Conservation (phyloP, 139 green algal genomes). For the Coelastrella sp. region DNA sequence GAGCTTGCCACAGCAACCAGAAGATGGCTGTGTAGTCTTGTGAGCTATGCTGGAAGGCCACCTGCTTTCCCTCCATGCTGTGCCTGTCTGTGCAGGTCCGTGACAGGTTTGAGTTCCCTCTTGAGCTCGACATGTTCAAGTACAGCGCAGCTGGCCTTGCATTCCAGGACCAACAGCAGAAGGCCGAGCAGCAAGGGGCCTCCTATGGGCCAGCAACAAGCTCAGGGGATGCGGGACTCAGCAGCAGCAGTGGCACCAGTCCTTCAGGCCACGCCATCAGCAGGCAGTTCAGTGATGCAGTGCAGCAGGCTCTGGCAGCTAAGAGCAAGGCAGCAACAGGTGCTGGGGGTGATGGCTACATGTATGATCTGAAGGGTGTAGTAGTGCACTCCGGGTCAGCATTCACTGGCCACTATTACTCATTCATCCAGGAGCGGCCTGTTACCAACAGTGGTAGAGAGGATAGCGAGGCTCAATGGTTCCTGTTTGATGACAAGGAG, state of each 20-base stretch:
- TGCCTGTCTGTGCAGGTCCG: neutral
- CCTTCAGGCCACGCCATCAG: neutral
- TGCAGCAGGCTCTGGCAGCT: constrained; percentile 1
- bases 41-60: neutral
- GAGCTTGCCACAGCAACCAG: too few relatives aligned
- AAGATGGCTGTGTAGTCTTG: neutral
- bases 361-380: constrained; percentile 89
- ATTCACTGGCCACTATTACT: constrained; percentile 97
- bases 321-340: neutral
- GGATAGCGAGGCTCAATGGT: constrained; percentile 64
- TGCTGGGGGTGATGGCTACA: constrained; percentile 56
- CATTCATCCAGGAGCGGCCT: constrained; percentile 85
- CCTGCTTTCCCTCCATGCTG: neutral
- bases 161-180: constrained; percentile 48
- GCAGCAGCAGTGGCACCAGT: neutral
- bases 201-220: neutral
- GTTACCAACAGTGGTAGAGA: constrained; percentile 23
- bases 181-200: constrained; percentile 11
- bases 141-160: constrained; percentile 87
- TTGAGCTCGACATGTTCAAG: constrained; percentile 84
- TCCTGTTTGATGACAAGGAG: constrained; percentile 87
- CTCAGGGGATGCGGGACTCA: neutral
- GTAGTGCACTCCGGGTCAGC: constrained; percentile 94
- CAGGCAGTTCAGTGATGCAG: neutral
- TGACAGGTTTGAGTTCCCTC: constrained; percentile 88